These are phyloP conservation scores for Lentinus brumalis DNA, from an alignment of 768 basidiomycete genomes.

Conservation along the genomic window DNA sequence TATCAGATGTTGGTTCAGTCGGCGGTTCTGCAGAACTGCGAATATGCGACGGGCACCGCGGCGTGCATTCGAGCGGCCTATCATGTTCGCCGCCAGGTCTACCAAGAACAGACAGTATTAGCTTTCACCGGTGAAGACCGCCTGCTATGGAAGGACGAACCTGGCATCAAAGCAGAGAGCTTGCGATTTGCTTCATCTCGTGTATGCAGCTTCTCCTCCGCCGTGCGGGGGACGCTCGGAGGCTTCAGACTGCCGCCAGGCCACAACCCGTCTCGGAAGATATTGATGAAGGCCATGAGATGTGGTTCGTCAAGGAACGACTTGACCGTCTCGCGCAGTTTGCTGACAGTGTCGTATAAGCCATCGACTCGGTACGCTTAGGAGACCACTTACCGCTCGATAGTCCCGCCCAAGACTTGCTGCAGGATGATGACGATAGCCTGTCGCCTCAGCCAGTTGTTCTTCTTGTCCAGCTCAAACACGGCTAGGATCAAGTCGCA, in stretches of 20 bases:
- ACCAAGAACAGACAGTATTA: not conserved
- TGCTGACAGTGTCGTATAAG: slow-evolving; percentile 48
- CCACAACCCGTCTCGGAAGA: slow-evolving; percentile 80
- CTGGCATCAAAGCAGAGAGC: slow-evolving; percentile 88
- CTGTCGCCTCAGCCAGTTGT: slow-evolving; percentile 94
- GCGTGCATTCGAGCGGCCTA: slow-evolving; percentile 94
- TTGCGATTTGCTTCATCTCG: slow-evolving; percentile 89
- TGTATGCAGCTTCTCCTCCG: slow-evolving; percentile 79
- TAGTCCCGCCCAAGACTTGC: slow-evolving; percentile 92
- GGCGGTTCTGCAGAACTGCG: slow-evolving; percentile 88
- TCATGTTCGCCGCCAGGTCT: slow-evolving; percentile 96
- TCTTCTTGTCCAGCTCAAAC: slow-evolving; percentile 94
- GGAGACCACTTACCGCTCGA: slow-evolving; percentile 72
- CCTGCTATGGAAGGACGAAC: slow-evolving; percentile 39
- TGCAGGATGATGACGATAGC: slow-evolving; percentile 96
- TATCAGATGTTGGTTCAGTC: slow-evolving; percentile 92
- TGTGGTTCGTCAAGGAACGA: slow-evolving; percentile 67
- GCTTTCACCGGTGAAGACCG: not conserved
- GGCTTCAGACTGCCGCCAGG: slow-evolving; percentile 77
- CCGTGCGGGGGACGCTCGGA: slow-evolving; percentile 63
- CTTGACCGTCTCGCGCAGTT: slow-evolving; percentile 80
- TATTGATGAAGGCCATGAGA: slow-evolving; percentile 62
- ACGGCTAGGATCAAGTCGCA: slow-evolving; percentile 91
- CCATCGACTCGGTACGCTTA: too few relatives aligned
- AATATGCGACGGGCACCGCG: slow-evolving; percentile 92